Evolutionary conservation across 768 basidiomycete species (phyloP), one percentile per base, ranked within the genome.

Genomic region (Gautieria morchelliformis): DNA sequence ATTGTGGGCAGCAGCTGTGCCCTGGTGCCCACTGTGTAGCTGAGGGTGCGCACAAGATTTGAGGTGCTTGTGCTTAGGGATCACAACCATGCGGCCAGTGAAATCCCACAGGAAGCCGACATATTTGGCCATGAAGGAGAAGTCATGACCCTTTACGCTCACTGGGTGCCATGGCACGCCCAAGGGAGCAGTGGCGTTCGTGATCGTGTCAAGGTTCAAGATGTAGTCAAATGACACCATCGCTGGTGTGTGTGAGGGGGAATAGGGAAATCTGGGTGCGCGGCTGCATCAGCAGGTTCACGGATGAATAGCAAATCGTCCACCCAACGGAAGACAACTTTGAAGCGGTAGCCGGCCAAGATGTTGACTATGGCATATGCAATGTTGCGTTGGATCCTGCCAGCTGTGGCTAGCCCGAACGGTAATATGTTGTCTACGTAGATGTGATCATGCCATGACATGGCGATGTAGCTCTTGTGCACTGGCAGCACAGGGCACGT

Each of bases 81-180:
- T 64, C 4, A 62, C 60, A 3, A 75, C 71, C 0, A 33, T 55
- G 11, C 61, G 62, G 0, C 33, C 3, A 1, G 39, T 45, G 10
- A 75, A 52, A 55, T 71, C 62, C 69, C 69, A 72, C 0, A 57
- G 35, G 56, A 71, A 71, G n/a, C 70, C 68, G 12, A 69, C 52
- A 56, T 67, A 74, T 3, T 44, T 59, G 17, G 65, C 58, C 0
- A 40, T 20, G n/a, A 30, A 30, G 4, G 17, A 47, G 45, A 70
- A 71, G 10, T 66, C 62, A 12, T 63, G 48, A 32, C 58, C 49
- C 40, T 64, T 64, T 10, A 3, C 8, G 1, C 12, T 8, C 41
- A 51, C 12, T 12, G n/a, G n/a, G n/a, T n/a, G n/a, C n/a, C n/a
- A n/a, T n/a, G n/a, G n/a, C n/a, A n/a, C n/a, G n/a, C n/a, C 7